Conservation (phyloP, 179 eudicot species). For the Corrigiola litoralis region DNA sequence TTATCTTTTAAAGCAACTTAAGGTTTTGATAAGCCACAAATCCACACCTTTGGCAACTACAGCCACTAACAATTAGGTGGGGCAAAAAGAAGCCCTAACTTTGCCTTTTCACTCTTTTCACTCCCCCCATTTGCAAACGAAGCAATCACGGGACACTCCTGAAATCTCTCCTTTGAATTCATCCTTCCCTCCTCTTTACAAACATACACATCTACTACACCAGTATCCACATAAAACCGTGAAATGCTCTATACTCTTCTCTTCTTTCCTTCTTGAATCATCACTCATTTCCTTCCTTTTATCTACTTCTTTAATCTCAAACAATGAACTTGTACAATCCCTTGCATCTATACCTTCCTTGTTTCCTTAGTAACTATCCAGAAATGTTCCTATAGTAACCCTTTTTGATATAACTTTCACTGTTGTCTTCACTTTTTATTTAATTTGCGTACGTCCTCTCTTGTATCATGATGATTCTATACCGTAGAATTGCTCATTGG, state of each 20-base stretch:
- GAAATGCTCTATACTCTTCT: constrained; percentile 11
- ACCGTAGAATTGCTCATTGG: constrained; percentile 8
- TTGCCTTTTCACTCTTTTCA: constrained; percentile 2
- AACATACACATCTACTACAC: constrained; percentile 25
- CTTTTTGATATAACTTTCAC: background rate
- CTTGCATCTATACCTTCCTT: background rate
- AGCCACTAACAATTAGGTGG: constrained; percentile 19
- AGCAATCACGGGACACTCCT: constrained; percentile 64
- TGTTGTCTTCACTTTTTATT: background rate
- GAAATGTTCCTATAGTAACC: background rate
- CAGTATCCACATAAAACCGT: constrained; percentile 25
- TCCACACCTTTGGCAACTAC: background rate
- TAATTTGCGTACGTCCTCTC: too few species aligned
- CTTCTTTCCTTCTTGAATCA: constrained; percentile 21
- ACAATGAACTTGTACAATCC: constrained; percentile 15
- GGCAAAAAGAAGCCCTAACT: background rate
- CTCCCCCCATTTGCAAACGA: constrained; percentile 28
- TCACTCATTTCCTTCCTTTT: constrained; percentile 4
- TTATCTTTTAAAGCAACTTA: background rate
- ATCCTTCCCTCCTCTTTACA: constrained; percentile 19
- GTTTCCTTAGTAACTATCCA: background rate
- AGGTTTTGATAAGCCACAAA: background rate
- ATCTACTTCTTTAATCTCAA: constrained; percentile 2
- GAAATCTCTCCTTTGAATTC: constrained; percentile 42
- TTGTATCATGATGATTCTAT: constrained; percentile 2